Percentiles rank a stretch among this genome's conserved stretches.
phyloP scores from a whole-genome alignment of 176 grass and related monocot species.

The Thalia dealbata region DNA sequence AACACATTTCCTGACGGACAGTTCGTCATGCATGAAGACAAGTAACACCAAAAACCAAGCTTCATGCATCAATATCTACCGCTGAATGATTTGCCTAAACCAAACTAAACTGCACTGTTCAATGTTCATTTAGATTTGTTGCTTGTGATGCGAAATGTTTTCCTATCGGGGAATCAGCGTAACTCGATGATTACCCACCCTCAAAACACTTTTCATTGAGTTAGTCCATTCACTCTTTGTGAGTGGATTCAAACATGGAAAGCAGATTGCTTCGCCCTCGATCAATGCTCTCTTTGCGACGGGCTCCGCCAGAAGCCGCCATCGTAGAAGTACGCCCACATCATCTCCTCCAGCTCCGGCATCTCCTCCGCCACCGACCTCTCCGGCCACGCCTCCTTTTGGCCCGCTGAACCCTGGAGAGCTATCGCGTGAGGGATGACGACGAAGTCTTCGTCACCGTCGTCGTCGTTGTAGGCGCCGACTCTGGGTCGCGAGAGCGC shows the following conservation, averaged over 20 bases:
- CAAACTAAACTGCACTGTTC: not conserved
- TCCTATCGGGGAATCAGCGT: not conserved
- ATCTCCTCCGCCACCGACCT: constrained; percentile 6
- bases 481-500: constrained; percentile 7
- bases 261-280: not conserved
- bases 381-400: not conserved
- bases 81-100: not conserved
- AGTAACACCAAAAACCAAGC: not conserved
- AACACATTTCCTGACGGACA: not conserved
- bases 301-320: constrained; percentile 53
- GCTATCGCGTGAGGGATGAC: not conserved
- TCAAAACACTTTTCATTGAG: not conserved
- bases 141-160: not conserved
- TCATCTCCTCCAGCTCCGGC: constrained; percentile 34
- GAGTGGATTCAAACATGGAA: not conserved
- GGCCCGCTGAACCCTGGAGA: not conserved
- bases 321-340: constrained; percentile 39
- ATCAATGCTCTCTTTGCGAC: constrained; percentile 19
- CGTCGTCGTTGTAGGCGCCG: constrained; percentile 22
- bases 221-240: not conserved
- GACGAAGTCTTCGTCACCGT: not conserved
- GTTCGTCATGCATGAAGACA: not conserved
- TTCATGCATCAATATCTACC: not conserved
- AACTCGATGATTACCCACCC: not conserved
- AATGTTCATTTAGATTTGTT: not conserved